phyloP scores from a whole-genome alignment of 176 grass and related monocot species.

The Leersia perrieri region DNA sequence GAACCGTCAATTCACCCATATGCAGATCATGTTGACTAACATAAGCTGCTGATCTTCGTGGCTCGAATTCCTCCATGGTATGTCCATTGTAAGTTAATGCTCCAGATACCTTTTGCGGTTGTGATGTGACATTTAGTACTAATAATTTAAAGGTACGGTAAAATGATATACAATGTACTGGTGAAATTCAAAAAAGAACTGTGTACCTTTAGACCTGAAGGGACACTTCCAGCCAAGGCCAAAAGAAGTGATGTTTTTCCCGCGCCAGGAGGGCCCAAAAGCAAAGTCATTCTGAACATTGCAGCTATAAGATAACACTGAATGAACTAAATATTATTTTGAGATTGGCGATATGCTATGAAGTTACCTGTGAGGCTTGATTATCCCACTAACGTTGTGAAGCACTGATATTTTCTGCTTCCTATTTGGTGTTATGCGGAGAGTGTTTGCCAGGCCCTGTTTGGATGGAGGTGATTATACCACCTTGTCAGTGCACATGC shows the following conservation, averaged over 20 bases:
- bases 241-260: slow-evolving; percentile 74
- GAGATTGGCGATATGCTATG: not conserved
- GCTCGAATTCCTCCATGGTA: slow-evolving; percentile 62
- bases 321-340: not conserved
- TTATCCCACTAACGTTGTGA: slow-evolving; percentile 67
- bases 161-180: not conserved
- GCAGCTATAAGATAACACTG: not conserved
- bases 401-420: slow-evolving; percentile 59
- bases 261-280: slow-evolving; percentile 69
- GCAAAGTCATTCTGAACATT: slow-evolving; percentile 70
- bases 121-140: not conserved
- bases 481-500: not conserved
- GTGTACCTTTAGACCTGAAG: slow-evolving; percentile 48
- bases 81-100: slow-evolving; percentile 69
- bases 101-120: slow-evolving; percentile 42
- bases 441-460: slow-evolving; percentile 38
- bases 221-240: slow-evolving; percentile 65
- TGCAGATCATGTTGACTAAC: slow-evolving; percentile 81
- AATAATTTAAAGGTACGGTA: not conserved
- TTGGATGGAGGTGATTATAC: not conserved
- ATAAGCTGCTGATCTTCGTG: slow-evolving; percentile 63
- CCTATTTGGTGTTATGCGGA: slow-evolving; percentile 36
- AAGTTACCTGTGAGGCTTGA: slow-evolving; percentile 71
- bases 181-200: not conserved
- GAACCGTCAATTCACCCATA: slow-evolving; percentile 69